Percentiles rank a stretch among this genome's conserved stretches.
Evolutionary conservation across 2,329 filamentous ascomycete genomes (phyloP).

Genomic region (Zasmidium citrigriseum): DNA sequence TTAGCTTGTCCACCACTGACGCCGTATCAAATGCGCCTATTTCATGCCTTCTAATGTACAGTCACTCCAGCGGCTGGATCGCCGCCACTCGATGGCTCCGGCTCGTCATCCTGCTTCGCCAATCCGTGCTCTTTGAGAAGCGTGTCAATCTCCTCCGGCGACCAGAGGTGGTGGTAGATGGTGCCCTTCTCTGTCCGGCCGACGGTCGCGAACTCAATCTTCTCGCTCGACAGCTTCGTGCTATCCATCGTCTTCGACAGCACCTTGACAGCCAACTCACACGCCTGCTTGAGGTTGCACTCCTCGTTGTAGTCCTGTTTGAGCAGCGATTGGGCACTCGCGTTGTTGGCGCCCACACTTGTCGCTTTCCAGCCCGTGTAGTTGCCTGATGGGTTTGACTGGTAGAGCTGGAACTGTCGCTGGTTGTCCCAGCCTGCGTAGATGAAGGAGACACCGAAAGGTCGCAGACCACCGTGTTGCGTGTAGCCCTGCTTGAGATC

Average conservation of each 20-base stretch:
- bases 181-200: constrained; percentile 92
- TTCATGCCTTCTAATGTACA: not conserved
- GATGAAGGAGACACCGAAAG: constrained; percentile 98
- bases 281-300: constrained; percentile 92
- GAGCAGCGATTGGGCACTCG: constrained; percentile 90
- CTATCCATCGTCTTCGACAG: constrained; percentile 99
- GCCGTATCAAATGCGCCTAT: not conserved
- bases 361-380: constrained; percentile 99
- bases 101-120: constrained; percentile 75
- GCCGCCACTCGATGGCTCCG: constrained; percentile 12
- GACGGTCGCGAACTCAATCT: constrained; percentile 98
- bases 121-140: constrained; percentile 94
- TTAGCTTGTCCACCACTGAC: not conserved
- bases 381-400: constrained; percentile 98
- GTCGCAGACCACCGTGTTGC: constrained; percentile 95
- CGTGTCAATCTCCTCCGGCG: constrained; percentile 91
- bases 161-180: constrained; percentile 98
- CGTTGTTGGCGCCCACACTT: constrained; percentile 96
- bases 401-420: constrained; percentile 96
- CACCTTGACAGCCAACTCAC: constrained; percentile 96
- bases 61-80: not conserved
- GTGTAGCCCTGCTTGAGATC: constrained; percentile 99
- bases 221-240: constrained; percentile 97
- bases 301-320: constrained; percentile 99
- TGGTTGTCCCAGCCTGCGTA: constrained; percentile 97